Base-by-base conservation (phyloP, 2,329 filamentous ascomycete species). In the Lasiodiplodia sp. region DNA sequence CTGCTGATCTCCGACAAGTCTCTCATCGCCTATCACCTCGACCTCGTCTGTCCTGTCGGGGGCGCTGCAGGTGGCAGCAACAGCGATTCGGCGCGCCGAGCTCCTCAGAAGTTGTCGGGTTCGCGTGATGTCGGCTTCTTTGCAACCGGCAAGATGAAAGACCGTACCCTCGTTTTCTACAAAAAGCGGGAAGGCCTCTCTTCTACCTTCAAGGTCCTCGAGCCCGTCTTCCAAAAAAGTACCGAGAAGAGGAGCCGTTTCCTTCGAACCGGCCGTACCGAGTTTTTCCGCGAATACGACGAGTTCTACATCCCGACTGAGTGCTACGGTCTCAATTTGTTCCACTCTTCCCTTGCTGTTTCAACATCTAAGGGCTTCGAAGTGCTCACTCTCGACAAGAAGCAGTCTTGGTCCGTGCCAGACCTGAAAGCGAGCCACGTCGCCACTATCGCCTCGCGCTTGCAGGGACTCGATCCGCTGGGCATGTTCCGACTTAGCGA, bases 281-380 rank as follows among this genome's bases (percentile, higher is more conserved):
- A 99, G 74, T 95, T 95, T 74, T 99, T 98, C 89, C 91, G 96
- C 71, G 96, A 99, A 77, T 99, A 94, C 78, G 96, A 99, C 82
- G 96, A 98, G 73, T 99, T 99, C 81, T 99, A 98, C 82, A 94
- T 99, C 73, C 96, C 96, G 0, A 91, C 92, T 2, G 96, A 99
- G 78, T 97, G 94, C 79, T 97, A 91, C 79, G 93, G 92, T 58
- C 92, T 99, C 77, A 98, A 97, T 79, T 88, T 99, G 65, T 99
- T 98, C 87, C 93, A 97, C 78, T 93, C 91, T 0, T 96, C 94
- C 70, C 91, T 99, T 66, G 93, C 96, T 11, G 93, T 99, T 58
- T 91, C 93, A 23, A 98, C 95, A 0, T 88, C 93, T 51, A 93
- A 94, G 79, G 96, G 96, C 28, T 94, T 99, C 74, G 96, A 99